Base-by-base conservation (phyloP, 192 early-diverging fungal genomes). In the Mycoemilia scoparia region DNA sequence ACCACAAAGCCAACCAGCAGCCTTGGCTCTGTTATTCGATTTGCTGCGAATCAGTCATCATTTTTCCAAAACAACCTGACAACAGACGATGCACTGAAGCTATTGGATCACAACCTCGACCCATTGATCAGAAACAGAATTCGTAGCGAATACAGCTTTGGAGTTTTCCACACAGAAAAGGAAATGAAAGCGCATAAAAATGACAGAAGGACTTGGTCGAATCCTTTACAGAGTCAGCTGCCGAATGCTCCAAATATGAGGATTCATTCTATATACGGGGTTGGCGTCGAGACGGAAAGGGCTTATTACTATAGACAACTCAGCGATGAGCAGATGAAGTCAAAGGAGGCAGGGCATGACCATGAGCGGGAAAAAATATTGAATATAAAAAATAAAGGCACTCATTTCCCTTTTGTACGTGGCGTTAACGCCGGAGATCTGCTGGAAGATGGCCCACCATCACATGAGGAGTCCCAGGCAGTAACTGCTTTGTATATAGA, bases 221-320 rank as follows among this genome's bases (percentile, higher is more conserved):
- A 88, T 41, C 79, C 84, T 18, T 46, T 89, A 11, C 65, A 85
- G 32, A 75, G 76, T 17, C 62, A 65, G 10, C 47, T 81, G 21
- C 81, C 75, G 6, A 39, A 66, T 27, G 82, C 80, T 7, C 79
- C 74, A 11, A 58, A 56, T 23, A 77, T 77, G 70, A 79, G 73
- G 26, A 74, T 91, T 16, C 79, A 75, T 51, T 85, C 79, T 34
- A 43, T 89, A 5, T 89, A 89, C 49, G 87, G 86, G 0, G 65
- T 73, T 4, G 83, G 84, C 3, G 59, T 74, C 13, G 49, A 60
- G 0, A 88, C 86, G 1, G 87, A 91, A 50, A 63, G 87, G 7
- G 73, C 71, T 14, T 91, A 91, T 48, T 79, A 74, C 34, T 91
- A 88, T 54, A 66, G 61, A 9, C 38, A 51, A 2, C 52, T 55